Evolutionary conservation across 2,329 filamentous ascomycete species (phyloP).

Genomic region (Verticillium dahliae): DNA sequence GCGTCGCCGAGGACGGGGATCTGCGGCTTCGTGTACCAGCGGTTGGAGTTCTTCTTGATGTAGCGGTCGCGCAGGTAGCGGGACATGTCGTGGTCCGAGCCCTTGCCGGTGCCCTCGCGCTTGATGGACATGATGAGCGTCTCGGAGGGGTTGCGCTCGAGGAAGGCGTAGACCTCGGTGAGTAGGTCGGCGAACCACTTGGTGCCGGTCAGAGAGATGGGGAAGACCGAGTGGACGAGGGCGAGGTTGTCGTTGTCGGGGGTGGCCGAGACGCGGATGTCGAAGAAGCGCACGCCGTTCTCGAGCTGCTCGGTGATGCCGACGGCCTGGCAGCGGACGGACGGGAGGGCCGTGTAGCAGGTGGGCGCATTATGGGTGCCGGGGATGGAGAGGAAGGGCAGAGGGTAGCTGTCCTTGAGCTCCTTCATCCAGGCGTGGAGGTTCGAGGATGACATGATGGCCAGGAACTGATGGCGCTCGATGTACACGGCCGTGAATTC

Average conservation of each 20-base stretch:
- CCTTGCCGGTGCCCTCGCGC: constrained; percentile 77
- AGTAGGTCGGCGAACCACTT: constrained; percentile 75
- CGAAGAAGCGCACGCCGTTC: constrained; percentile 91
- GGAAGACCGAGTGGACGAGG: constrained; percentile 87
- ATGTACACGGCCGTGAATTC: constrained; percentile 64
- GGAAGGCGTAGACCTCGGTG: constrained; percentile 64
- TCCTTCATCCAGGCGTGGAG: constrained; percentile 75
- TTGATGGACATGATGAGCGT: constrained; percentile 83
- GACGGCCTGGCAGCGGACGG: constrained; percentile 87
- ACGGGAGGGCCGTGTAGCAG: constrained; percentile 76
- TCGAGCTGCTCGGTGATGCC: constrained; percentile 69
- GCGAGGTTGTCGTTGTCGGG: constrained; percentile 58
- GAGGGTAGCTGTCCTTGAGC: constrained; percentile 62
- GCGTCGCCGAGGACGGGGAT: constrained; percentile 74
- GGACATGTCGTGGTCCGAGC: constrained; percentile 72
- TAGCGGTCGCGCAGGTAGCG: constrained; percentile 70
- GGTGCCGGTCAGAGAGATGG: constrained; percentile 73
- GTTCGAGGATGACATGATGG: constrained; percentile 65
- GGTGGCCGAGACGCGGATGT: constrained; percentile 65
- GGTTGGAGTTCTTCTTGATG: constrained; percentile 39
- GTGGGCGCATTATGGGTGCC: constrained; percentile 95
- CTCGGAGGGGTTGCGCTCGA: constrained; percentile 72
- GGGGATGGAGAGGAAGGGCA: constrained; percentile 81
- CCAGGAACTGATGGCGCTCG: constrained; percentile 44
- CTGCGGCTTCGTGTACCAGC: constrained; percentile 73